Base-by-base conservation (phyloP, 768 basidiomycete genomes). In the Lactarius akahatsu region DNA sequence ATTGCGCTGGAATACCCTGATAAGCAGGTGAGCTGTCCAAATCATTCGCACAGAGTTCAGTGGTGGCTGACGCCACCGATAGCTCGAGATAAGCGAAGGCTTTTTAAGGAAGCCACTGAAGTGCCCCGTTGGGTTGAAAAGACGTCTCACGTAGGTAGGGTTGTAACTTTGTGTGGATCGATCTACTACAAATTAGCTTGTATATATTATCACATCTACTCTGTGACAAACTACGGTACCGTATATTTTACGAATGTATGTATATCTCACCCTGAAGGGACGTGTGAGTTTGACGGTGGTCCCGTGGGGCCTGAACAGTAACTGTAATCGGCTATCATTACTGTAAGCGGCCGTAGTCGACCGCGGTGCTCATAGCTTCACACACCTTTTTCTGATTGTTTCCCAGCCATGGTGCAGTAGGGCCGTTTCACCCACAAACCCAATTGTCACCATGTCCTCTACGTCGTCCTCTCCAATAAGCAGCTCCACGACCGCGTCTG, bases 91-190 rank as follows among this genome's bases (percentile, higher is more conserved):
- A 1, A 79, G 85, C 18, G 94, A 96, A 78, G 94, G 94, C 2
- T 96, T 96, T 79, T 78, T 96, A 68, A 81, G 94, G 70, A 96
- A 95, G 79, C 93, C 93, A 0, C 76, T 90, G 36, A 79, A 77
- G 23, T 94, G 92, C 72, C 78, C 74, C 61, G 87, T 94, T 54
- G 91, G 92, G 28, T 83, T 94, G 72, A 86, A 81, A 75, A 83
- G 87, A 56, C 81, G 91, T 63, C 82, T 85, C 1, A 30, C 34
- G 7, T 59, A 43, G n/a, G 16, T n/a, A 2, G 11, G 60, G 7
- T 26, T 47, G 43, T 40, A 40, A 16, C 0, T 16, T 47, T 8
- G n/a, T 60, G 32, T 20, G 41, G 30, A 61, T 6, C 45, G 13
- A 41, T 41, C 16, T 18, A 7, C 41, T 18, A 5, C 16, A 52